phyloP scores from a whole-genome alignment of 805 yeast species.

The Crinitomyces ghanaensis region DNA sequence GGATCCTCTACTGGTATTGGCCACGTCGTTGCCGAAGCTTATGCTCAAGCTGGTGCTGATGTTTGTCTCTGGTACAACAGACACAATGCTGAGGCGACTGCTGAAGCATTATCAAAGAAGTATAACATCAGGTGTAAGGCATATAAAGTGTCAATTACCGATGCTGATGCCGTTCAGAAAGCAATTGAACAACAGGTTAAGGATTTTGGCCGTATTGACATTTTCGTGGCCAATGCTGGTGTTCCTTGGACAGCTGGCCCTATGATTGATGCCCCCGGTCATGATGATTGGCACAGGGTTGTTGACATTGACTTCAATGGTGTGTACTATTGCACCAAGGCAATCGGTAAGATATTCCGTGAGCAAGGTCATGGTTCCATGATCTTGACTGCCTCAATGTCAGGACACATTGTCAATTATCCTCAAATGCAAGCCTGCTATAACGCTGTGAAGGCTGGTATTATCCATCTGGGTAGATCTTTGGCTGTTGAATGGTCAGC shows the following conservation, averaged over 20 bases:
- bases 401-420: conserved; percentile 74
- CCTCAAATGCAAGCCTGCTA: conserved; percentile 83
- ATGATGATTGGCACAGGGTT: conserved; percentile 57
- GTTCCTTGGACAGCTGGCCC: conserved; percentile 68
- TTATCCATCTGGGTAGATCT: conserved; percentile 62
- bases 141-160: conserved; percentile 48
- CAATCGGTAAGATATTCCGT: conserved; percentile 61
- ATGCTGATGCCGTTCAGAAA: conserved; percentile 37
- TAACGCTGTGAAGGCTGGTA: conserved; percentile 80
- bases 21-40: conserved; percentile 68
- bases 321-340: conserved; percentile 67
- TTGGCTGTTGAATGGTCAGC: conserved; percentile 85
- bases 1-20: conserved; percentile 84
- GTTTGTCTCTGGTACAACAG: conserved; percentile 60
- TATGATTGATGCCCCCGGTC: conserved; percentile 37
- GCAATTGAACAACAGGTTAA: conserved; percentile 39
- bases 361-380: conserved; percentile 67
- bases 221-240: conserved; percentile 86
- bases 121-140: conserved; percentile 56
- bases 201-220: conserved; percentile 73
- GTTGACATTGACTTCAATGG: conserved; percentile 70
- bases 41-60: conserved; percentile 79
- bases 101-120: conserved; percentile 40
- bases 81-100: conserved; percentile 52
- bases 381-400: conserved; percentile 80